A percentile compares a stretch with the other conserved stretches of the same genome.
phyloP scores from a whole-genome alignment of 2,329 filamentous ascomycete genomes.

The Colletotrichum simmondsii region DNA sequence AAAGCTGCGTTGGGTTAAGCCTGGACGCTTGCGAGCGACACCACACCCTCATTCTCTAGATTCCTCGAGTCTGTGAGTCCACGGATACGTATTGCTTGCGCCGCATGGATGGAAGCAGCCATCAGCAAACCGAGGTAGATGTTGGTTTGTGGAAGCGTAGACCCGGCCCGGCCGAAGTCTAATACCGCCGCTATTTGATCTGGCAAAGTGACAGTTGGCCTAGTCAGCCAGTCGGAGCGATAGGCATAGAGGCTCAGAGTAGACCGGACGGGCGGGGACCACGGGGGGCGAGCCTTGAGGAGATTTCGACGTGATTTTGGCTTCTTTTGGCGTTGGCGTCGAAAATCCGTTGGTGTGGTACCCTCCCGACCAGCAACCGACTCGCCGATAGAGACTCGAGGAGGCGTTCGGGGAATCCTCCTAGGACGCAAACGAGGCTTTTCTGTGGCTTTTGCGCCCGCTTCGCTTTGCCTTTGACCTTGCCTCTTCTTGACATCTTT shows the following conservation, averaged over 20 bases:
- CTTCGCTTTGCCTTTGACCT: neutral
- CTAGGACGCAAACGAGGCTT: neutral
- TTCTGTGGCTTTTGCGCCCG: neutral
- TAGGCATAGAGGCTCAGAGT: neutral
- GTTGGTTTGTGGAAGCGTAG: constrained; percentile 5
- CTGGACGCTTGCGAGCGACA: neutral
- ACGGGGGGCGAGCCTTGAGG: neutral
- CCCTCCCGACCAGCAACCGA: neutral
- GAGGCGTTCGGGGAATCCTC: neutral
- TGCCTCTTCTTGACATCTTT: neutral
- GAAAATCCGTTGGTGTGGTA: constrained; percentile 4
- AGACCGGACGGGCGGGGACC: neutral
- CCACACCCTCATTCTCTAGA: neutral
- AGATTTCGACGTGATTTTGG: neutral
- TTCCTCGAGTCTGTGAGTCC: neutral
- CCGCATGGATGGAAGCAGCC: neutral
- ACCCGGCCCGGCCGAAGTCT: constrained; percentile 26
- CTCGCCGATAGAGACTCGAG: neutral
- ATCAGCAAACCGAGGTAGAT: neutral
- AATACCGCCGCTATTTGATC: constrained; percentile 9
- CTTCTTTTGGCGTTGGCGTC: neutral
- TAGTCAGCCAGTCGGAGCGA: neutral
- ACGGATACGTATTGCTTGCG: neutral
- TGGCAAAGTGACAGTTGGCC: neutral
- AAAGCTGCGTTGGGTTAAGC: neutral